Base-by-base conservation (phyloP, 495 filamentous ascomycete species). In the Podospora appendiculata region DNA sequence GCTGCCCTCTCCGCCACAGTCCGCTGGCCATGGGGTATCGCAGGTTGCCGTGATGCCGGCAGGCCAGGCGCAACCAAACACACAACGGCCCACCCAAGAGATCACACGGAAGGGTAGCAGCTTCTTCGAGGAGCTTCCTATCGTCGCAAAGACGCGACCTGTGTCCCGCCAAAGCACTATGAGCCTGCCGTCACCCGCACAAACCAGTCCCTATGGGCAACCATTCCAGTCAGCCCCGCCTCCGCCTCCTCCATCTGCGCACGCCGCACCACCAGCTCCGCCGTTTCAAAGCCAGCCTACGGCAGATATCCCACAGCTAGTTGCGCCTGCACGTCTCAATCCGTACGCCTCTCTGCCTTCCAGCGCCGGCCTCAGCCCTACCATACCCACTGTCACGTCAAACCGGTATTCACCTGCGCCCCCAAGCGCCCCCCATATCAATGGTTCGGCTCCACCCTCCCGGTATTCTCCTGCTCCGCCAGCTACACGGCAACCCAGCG, bases 101-200 rank as follows among this genome's bases (percentile, higher is more conserved):
- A 61, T 61, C 55, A 72, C 62, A 52, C 57, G 60, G 34, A 68
- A 74, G 43, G 69, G 62, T 25, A 25, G n/a, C 50, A 83, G 81
- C 47, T 96, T 96, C 65, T 96, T 91, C 57, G 92, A 95, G 64
- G 93, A 98, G 38, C 75, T 96, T 48, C 93, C 93, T 8, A 62
- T 84, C 52, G 62, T 78, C 38, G 59, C 79, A 52, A 84, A 77
- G 57, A 77, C 83, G 42, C 78, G 78, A 41, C 73, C 76, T 10
- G 59, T 70, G 12, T 73, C 73, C 6, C 67, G 74, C 9, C 68
- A 71, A 7, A 64, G 64, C 51, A 63, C 59, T 36, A 60, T 57
- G 13, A 54, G 63, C 18, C 12, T 60, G 43, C 62, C 63, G 3
- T 71, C 74, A 12, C 71, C 72, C 12, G 51, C 67, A 19, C 77